Evolutionary conservation across 768 basidiomycete genomes (phyloP).

Genomic region (Kwoniella sp.): DNA sequence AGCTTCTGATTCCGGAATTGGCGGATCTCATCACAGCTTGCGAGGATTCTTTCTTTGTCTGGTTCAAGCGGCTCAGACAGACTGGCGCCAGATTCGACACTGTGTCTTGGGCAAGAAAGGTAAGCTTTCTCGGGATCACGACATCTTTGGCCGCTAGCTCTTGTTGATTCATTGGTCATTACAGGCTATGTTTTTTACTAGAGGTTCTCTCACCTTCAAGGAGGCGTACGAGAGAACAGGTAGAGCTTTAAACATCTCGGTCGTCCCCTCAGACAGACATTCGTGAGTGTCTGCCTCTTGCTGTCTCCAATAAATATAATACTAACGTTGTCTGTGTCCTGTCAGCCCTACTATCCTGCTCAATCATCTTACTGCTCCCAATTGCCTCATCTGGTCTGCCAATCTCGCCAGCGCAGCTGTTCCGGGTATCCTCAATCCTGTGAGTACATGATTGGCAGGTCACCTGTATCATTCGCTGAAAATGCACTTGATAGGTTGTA

Average conservation of each 20-base stretch:
- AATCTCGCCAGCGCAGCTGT: slow-evolving; percentile 85
- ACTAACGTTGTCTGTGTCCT: too few species aligned
- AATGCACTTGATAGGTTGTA: slow-evolving; percentile 61
- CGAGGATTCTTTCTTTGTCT: slow-evolving; percentile 60
- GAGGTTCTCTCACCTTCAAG: slow-evolving; percentile 89
- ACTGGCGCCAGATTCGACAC: slow-evolving; percentile 97
- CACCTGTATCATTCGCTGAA: background rate
- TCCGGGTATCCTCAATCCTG: slow-evolving; percentile 91
- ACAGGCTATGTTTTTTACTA: slow-evolving; percentile 84
- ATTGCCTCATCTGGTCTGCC: slow-evolving; percentile 63
- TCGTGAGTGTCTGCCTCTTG: slow-evolving; percentile 65
- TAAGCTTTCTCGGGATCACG: too few species aligned
- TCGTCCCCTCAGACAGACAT: slow-evolving; percentile 85
- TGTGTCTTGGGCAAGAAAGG: slow-evolving; percentile 85
- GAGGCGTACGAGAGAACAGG: slow-evolving; percentile 94
- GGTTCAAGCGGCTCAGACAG: slow-evolving; percentile 65
- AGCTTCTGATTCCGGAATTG: slow-evolving; percentile 75
- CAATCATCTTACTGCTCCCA: slow-evolving; percentile 91
- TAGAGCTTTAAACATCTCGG: slow-evolving; percentile 88
- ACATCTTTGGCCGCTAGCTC: too few species aligned
- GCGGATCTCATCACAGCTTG: slow-evolving; percentile 71
- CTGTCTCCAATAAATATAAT: too few species aligned
- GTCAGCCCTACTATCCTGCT: slow-evolving; percentile 89
- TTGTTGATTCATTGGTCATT: too few species aligned
- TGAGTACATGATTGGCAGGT: slow-evolving; percentile 6